Evolutionary conservation across 73 alveolate species (phyloP).

Genomic region (Uronychia binucleata): DNA sequence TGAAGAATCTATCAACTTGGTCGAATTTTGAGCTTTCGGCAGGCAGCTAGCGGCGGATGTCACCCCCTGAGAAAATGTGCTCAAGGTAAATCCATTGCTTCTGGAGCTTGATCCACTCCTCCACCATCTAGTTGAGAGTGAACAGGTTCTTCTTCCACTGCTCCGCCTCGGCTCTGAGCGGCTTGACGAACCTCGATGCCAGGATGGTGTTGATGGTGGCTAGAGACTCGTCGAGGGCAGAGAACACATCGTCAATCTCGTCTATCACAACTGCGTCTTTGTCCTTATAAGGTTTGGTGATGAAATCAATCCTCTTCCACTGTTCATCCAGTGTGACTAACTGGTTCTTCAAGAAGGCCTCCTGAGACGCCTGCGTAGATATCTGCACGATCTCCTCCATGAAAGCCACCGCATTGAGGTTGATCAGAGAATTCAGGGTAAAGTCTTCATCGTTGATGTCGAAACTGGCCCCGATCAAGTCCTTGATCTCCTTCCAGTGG

Average conservation of each 20-base stretch:
- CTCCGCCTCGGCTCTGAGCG: conserved; percentile 89
- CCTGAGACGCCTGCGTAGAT: conserved; percentile 81
- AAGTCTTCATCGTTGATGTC: conserved; percentile 65
- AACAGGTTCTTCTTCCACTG: conserved; percentile 84
- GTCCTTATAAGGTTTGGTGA: conserved; percentile 83
- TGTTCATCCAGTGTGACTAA: conserved; percentile 82
- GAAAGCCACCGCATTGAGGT: conserved; percentile 66
- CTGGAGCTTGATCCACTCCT: conserved; percentile 98
- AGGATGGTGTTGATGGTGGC: conserved; percentile 89
- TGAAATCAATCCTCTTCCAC: conserved; percentile 93
- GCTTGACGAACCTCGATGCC: conserved; percentile 91
- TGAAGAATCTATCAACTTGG: conserved; percentile 67
- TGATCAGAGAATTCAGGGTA: conserved; percentile 76
- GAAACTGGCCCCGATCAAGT: conserved; percentile 48
- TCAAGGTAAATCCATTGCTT: conserved; percentile 99
- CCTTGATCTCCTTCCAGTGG: conserved; percentile 84
- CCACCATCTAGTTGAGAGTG: conserved; percentile 88
- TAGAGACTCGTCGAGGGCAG: conserved; percentile 93
- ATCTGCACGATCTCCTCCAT: conserved; percentile 79
- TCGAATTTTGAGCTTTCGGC: conserved; percentile 75
- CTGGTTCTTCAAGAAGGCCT: conserved; percentile 86
- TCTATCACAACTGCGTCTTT: conserved; percentile 79
- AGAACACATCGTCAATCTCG: conserved; percentile 90
- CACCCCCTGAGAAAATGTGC: conserved; percentile 84
- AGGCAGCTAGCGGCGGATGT: conserved; percentile 71